Evolutionary conservation across 2,329 filamentous ascomycete species (phyloP).

Genomic region (Alternaria metachromatica): DNA sequence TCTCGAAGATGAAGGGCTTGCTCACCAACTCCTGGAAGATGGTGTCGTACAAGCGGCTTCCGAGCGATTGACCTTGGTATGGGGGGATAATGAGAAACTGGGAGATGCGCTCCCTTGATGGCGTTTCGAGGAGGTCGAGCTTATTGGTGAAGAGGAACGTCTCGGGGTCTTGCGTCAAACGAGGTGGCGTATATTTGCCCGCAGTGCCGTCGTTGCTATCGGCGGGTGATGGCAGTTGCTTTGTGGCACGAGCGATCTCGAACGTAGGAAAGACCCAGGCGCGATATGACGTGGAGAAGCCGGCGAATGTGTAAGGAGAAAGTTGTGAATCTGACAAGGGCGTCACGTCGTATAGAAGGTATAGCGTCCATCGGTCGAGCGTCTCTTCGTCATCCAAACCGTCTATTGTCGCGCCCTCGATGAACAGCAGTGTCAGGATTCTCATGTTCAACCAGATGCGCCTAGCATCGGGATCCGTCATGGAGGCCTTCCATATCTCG

Average conservation of each 20-base stretch:
- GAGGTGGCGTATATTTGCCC: conserved; percentile 44
- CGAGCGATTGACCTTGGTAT: conserved; percentile 82
- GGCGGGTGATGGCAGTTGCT: conserved; percentile 42
- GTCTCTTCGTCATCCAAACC: conserved; percentile 73
- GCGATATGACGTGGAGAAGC: conserved; percentile 89
- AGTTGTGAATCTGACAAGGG: conserved; percentile 33
- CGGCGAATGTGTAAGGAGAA: conserved; percentile 74
- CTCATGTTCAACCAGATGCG: conserved; percentile 81
- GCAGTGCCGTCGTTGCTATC: conserved; percentile 46
- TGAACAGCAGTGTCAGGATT: conserved; percentile 83
- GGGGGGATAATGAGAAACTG: conserved; percentile 92
- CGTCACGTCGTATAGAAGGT: conserved; percentile 66
- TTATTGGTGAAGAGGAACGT: conserved; percentile 39
- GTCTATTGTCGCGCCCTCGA: conserved; percentile 88
- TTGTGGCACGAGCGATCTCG: conserved; percentile 48
- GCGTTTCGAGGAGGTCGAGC: conserved; percentile 64
- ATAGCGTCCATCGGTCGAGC: conserved; percentile 87
- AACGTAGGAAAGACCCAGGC: conserved; percentile 71
- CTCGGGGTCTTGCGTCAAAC: conserved; percentile 36
- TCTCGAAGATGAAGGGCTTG: conserved; percentile 74
- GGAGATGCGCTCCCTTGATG: conserved; percentile 83
- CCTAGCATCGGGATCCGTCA: conserved; percentile 73
- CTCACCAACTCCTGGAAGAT: conserved; percentile 75
- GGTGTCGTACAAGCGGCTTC: conserved; percentile 78
- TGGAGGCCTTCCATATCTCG: conserved; percentile 82